Conservation (phyloP, 192 early-diverging fungal species). For the Podila horticola region DNA sequence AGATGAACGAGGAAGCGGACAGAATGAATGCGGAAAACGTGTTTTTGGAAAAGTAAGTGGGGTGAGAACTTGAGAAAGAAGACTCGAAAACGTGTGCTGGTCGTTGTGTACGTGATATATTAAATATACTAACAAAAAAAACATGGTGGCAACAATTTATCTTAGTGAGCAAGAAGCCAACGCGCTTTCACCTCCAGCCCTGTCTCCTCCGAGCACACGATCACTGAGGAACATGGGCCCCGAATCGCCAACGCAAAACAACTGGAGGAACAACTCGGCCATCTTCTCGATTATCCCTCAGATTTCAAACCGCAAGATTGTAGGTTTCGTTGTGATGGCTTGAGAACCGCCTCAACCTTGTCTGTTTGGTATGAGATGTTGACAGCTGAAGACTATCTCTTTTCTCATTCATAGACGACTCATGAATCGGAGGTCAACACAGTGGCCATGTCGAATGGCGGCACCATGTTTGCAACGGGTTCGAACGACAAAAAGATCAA, state of each 20-base stretch:
- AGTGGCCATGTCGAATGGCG: slow-evolving; percentile 75
- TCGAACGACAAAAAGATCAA: slow-evolving; percentile 85
- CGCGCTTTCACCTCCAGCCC: slow-evolving; percentile 11
- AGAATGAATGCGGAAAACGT: slow-evolving; percentile 94
- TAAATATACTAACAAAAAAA: not conserved
- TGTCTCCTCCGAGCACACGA: slow-evolving; percentile 37
- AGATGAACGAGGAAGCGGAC: slow-evolving; percentile 89
- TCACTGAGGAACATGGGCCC: slow-evolving; percentile 37
- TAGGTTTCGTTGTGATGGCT: slow-evolving; percentile 3
- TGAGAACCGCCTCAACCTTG: not conserved
- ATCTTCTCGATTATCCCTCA: slow-evolving; percentile 50
- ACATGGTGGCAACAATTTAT: not conserved
- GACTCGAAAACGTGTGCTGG: not conserved
- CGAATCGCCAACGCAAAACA: slow-evolving; percentile 40
- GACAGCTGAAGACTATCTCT: too few species aligned
- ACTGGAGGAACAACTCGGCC: slow-evolving; percentile 36
- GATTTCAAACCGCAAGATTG: slow-evolving; percentile 37
- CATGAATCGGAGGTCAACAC: slow-evolving; percentile 88
- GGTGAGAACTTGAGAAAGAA: slow-evolving; percentile 6
- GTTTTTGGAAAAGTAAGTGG: slow-evolving; percentile 82
- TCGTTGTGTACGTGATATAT: slow-evolving; percentile 41
- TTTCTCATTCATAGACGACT: slow-evolving; percentile 51
- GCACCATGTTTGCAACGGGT: slow-evolving; percentile 80
- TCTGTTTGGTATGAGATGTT: not conserved
- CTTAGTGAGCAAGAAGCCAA: slow-evolving; percentile 26